Evolutionary conservation across 2,329 filamentous ascomycete species (phyloP).

Genomic region (Penicillium sp.): DNA sequence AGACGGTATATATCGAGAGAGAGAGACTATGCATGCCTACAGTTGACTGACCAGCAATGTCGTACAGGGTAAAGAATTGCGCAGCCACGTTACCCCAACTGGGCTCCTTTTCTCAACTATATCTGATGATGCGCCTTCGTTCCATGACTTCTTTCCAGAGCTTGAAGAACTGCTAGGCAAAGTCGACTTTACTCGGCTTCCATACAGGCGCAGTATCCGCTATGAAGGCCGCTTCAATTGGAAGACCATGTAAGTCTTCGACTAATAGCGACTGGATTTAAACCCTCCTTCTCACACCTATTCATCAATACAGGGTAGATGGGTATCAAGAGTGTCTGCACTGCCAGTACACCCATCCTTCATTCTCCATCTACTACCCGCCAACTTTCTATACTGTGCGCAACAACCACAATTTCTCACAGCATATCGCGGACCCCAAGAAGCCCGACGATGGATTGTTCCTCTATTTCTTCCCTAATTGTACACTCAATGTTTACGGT

Average conservation of each 20-base stretch:
- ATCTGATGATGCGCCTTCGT: conserved; percentile 49
- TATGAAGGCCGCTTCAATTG: conserved; percentile 61
- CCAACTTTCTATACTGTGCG: conserved; percentile 58
- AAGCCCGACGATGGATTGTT: conserved; percentile 58
- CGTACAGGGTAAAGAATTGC: conserved; percentile 28
- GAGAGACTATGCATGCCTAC: background rate
- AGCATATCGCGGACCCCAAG: conserved; percentile 57
- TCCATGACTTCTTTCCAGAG: conserved; percentile 57
- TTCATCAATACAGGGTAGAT: conserved; percentile 48
- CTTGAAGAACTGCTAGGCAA: conserved; percentile 51
- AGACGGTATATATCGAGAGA: conserved; percentile 29
- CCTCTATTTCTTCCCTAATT: conserved; percentile 60
- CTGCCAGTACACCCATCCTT: conserved; percentile 60
- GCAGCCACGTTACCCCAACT: conserved; percentile 50
- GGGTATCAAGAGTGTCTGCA: conserved; percentile 62
- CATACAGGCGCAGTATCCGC: conserved; percentile 55
- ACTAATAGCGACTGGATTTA: background rate
- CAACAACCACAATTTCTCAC: conserved; percentile 58
- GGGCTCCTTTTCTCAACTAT: conserved; percentile 57
- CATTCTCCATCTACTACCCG: conserved; percentile 57
- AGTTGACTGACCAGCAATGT: background rate
- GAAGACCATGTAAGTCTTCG: conserved; percentile 55
- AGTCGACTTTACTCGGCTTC: conserved; percentile 58
- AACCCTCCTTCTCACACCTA: background rate
- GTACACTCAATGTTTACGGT: conserved; percentile 59